These are phyloP conservation scores for Xylaria sp. DNA, from an alignment of 2,329 filamentous ascomycete species.

Conservation along the genomic window DNA sequence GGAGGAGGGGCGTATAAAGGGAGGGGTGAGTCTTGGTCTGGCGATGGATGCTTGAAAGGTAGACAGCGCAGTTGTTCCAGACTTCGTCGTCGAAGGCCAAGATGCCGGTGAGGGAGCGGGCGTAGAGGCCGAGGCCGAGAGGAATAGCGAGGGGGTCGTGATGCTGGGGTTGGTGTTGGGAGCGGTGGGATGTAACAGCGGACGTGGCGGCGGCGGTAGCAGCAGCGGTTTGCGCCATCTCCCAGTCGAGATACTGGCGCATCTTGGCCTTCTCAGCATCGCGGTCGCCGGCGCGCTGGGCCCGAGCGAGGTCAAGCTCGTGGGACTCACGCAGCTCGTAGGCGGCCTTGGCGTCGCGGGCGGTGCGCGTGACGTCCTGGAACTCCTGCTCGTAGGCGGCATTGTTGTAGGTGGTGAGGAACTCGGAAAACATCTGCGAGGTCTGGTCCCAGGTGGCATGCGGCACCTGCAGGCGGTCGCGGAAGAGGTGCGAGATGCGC, in stretches of 20 bases:
- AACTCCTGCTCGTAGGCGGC: conserved; percentile 79
- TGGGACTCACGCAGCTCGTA: conserved; percentile 73
- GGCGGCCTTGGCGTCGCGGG: conserved; percentile 70
- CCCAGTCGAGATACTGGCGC: conserved; percentile 85
- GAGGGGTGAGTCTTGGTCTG: conserved; percentile 52
- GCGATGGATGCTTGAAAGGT: conserved; percentile 66
- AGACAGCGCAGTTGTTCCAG: conserved; percentile 87
- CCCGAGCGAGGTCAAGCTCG: conserved; percentile 72
- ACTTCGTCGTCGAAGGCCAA: conserved; percentile 78
- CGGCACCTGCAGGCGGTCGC: conserved; percentile 75
- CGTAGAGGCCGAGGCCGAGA: conserved; percentile 75
- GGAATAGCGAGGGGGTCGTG: conserved; percentile 55
- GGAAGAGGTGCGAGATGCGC: conserved; percentile 74
- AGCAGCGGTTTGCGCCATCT: conserved; percentile 69
- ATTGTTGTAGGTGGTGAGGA: conserved; percentile 76
- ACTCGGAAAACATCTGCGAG: conserved; percentile 77
- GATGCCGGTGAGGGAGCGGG: conserved; percentile 75
- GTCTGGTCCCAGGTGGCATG: conserved; percentile 81
- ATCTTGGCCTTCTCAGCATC: conserved; percentile 64
- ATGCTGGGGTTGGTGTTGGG: conserved; percentile 9
- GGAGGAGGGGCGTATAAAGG: conserved; percentile 54
- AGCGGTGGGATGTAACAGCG: conserved; percentile 22
- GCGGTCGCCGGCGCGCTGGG: conserved; percentile 64
- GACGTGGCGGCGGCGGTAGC: conserved; percentile 58
- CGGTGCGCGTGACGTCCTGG: conserved; percentile 71